phyloP scores from a whole-genome alignment of 345 rosid genomes.

The Boechera divaricarpa region DNA sequence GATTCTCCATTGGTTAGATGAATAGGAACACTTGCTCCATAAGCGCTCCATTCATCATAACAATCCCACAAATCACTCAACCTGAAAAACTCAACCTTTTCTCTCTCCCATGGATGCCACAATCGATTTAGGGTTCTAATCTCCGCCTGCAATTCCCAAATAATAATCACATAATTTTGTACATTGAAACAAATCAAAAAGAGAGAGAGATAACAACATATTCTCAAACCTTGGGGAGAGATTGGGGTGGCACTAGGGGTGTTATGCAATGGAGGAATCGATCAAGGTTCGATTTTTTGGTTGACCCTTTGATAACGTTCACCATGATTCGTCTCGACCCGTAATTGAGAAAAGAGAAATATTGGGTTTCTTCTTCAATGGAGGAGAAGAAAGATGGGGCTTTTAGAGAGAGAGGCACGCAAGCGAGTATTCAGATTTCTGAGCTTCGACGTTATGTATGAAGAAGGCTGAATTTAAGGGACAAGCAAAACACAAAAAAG shows the following conservation, averaged over 20 bases:
- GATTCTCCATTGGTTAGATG: constrained; percentile 56
- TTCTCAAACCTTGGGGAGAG: constrained; percentile 72
- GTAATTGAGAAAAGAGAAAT: constrained; percentile 15
- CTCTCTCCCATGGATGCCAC: constrained; percentile 96
- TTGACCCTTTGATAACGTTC: constrained; percentile 56
- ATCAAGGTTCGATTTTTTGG: constrained; percentile 73
- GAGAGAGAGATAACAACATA: background rate
- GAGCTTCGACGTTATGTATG: constrained; percentile 55
- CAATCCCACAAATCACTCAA: constrained; percentile 88
- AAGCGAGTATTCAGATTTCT: constrained; percentile 41
- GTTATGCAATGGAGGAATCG: constrained; percentile 83
- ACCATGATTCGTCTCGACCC: constrained; percentile 57
- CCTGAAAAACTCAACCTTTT: constrained; percentile 83
- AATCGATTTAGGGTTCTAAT: constrained; percentile 75
- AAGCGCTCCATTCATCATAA: constrained; percentile 98
- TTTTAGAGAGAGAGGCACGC: constrained; percentile 33
- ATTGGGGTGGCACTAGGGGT: constrained; percentile 73
- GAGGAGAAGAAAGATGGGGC: constrained; percentile 22
- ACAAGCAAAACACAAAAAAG: constrained; percentile 31
- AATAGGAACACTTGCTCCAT: constrained; percentile 97
- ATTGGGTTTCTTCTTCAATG: constrained; percentile 28
- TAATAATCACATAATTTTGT: background rate
- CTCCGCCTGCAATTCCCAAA: constrained; percentile 59
- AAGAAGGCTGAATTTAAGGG: constrained; percentile 61
- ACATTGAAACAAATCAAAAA: background rate